Percentiles rank a stretch among this genome's conserved stretches.
Evolutionary conservation across 768 basidiomycete species (phyloP).

Genomic region (Terana coerulea): DNA sequence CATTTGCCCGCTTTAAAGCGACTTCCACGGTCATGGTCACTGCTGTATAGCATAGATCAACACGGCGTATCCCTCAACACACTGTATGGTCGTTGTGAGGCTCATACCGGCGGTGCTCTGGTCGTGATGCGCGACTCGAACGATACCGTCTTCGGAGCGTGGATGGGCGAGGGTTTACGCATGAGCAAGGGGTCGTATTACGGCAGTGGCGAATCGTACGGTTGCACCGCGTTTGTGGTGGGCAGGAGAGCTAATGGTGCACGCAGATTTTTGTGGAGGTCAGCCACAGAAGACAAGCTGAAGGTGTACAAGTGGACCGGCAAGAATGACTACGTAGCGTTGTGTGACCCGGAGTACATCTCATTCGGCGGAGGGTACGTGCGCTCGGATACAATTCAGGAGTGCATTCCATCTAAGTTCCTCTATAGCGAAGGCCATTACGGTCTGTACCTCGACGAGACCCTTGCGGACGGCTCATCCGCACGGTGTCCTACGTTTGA

Average conservation of each 20-base stretch:
- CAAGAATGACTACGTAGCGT: conserved; percentile 83
- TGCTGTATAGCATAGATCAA: conserved; percentile 90
- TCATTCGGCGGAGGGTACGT: conserved; percentile 93
- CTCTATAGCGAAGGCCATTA: conserved; percentile 72
- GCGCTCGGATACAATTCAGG: too few relatives aligned
- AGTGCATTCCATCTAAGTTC: not conserved
- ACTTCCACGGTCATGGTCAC: conserved; percentile 67
- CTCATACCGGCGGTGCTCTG: conserved; percentile 45
- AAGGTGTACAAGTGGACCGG: conserved; percentile 82
- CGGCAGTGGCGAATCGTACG: conserved; percentile 84
- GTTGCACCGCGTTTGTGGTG: conserved; percentile 10
- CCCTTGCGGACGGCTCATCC: conserved; percentile 79
- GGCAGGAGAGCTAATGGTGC: not conserved
- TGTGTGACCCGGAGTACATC: conserved; percentile 76
- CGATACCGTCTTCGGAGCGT: conserved; percentile 75
- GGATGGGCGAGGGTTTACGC: conserved; percentile 70
- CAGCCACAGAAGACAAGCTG: conserved; percentile 39
- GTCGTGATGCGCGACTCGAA: conserved; percentile 63
- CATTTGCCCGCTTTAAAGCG: conserved; percentile 72
- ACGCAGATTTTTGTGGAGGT: conserved; percentile 74
- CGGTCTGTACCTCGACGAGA: conserved; percentile 83
- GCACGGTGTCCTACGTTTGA: conserved; percentile 83
- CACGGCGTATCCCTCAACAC: conserved; percentile 92
- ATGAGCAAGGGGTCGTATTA: conserved; percentile 67
- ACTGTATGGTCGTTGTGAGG: conserved; percentile 66